phyloP scores from a whole-genome alignment of 1,284 basidiomycete species.

The Ganoderma boninense region DNA sequence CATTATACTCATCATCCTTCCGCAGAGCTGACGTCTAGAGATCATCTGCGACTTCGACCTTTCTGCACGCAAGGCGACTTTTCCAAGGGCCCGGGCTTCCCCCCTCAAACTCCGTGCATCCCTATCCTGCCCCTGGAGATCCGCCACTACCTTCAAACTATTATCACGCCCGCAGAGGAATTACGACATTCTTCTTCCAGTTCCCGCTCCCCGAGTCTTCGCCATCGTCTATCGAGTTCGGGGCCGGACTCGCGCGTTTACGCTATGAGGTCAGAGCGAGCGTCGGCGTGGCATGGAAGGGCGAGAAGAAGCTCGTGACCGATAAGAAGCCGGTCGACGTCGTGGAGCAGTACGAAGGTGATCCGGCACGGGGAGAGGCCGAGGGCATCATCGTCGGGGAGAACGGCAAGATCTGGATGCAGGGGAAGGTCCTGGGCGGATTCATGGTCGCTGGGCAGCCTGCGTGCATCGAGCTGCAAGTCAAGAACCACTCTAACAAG shows the following conservation, averaged over 20 bases:
- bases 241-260: constrained; percentile 68
- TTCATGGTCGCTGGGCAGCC: constrained; percentile 71
- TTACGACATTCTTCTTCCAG: constrained; percentile 77
- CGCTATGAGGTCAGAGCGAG: constrained; percentile 76
- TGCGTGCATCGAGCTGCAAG: constrained; percentile 74
- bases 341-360: constrained; percentile 60
- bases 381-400: constrained; percentile 75
- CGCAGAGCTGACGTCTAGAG: constrained; percentile 74
- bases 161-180: constrained; percentile 72
- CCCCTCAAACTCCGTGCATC: constrained; percentile 79
- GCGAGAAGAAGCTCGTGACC: constrained; percentile 70
- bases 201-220: constrained; percentile 70
- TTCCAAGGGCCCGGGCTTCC: constrained; percentile 84
- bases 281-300: constrained; percentile 76
- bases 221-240: constrained; percentile 75
- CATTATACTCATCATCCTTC: background rate
- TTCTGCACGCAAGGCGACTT: constrained; percentile 69
- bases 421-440: constrained; percentile 68
- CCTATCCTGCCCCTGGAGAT: constrained; percentile 60
- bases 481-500: constrained; percentile 80
- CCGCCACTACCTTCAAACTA: constrained; percentile 67
- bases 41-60: constrained; percentile 82
- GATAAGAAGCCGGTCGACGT: constrained; percentile 69
- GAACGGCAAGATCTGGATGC: constrained; percentile 79
- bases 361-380: constrained; percentile 48